phyloP scores from a whole-genome alignment of 805 yeast genomes.

The Saccharomycodes ludwigii region DNA sequence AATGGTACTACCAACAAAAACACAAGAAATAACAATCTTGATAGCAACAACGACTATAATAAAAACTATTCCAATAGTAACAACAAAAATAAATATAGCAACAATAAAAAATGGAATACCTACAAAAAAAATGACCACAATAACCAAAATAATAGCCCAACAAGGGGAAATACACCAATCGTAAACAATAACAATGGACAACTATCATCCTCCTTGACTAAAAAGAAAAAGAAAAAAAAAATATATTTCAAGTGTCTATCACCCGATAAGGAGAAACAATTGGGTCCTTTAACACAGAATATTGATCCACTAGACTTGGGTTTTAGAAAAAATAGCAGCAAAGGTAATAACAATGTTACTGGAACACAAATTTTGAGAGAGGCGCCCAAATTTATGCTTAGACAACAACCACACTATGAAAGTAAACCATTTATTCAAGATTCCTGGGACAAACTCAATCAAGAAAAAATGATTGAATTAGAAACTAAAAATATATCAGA shows the following conservation, averaged over 20 bases:
- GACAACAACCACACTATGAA: constrained; percentile 25
- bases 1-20: constrained; percentile 3
- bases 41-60: constrained; percentile 5
- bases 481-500: constrained; percentile 29
- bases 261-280: constrained; percentile 6
- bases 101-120: constrained; percentile 5
- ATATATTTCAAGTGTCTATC: constrained; percentile 4
- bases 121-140: constrained; percentile 3
- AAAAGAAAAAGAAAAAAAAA: background rate
- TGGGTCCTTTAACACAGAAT: constrained; percentile 16
- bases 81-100: constrained; percentile 2
- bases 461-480: constrained; percentile 48
- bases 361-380: constrained; percentile 16
- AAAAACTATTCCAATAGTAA: constrained; percentile 4
- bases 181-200: constrained; percentile 1
- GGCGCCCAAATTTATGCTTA: constrained; percentile 25
- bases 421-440: constrained; percentile 24
- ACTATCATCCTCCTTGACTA: no score
- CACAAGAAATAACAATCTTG: constrained; percentile 3
- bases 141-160: constrained; percentile 1
- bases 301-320: background rate
- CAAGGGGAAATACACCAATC: constrained; percentile 1
- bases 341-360: no score
- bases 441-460: constrained; percentile 71
- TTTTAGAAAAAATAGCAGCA: background rate